phyloP scores from a whole-genome alignment of 306 rosid species.

The Vigna mungo region DNA sequence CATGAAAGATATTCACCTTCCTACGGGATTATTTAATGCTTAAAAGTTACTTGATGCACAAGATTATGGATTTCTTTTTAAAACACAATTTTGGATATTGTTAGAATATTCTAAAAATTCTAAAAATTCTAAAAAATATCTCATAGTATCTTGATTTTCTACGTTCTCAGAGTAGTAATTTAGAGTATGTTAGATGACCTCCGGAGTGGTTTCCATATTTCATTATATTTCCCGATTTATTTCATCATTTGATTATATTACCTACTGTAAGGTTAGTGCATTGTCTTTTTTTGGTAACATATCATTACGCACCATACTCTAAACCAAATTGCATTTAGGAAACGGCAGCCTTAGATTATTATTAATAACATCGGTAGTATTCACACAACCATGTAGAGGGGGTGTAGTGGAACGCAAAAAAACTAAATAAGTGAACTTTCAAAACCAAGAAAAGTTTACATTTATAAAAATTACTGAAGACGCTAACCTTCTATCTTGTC shows the following conservation, averaged over 20 bases:
- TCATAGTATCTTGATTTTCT: neutral
- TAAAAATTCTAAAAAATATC: neutral
- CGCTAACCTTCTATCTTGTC: constrained; percentile 88
- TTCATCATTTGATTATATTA: neutral
- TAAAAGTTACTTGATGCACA: neutral
- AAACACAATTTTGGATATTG: neutral
- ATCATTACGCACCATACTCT: neutral
- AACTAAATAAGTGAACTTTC: neutral
- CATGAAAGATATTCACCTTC: neutral
- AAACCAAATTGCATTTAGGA: constrained; percentile 12
- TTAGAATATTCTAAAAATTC: neutral
- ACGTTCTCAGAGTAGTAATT: neutral
- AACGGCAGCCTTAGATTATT: constrained; percentile 1
- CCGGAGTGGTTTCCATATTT: neutral
- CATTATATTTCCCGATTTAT: neutral
- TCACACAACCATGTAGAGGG: constrained; percentile 21
- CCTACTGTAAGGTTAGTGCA: neutral
- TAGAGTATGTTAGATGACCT: neutral
- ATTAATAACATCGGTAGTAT: too few relatives aligned
- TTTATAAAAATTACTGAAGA: neutral
- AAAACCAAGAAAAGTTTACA: neutral
- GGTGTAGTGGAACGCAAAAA: constrained; percentile 10
- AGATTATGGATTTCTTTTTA: neutral
- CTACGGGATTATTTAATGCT: neutral
- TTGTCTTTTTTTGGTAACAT: neutral